A percentile compares a stretch with the other conserved stretches of the same genome.
phyloP scores from a whole-genome alignment of 202 grass and related monocot genomes.

The Carex arenaria region DNA sequence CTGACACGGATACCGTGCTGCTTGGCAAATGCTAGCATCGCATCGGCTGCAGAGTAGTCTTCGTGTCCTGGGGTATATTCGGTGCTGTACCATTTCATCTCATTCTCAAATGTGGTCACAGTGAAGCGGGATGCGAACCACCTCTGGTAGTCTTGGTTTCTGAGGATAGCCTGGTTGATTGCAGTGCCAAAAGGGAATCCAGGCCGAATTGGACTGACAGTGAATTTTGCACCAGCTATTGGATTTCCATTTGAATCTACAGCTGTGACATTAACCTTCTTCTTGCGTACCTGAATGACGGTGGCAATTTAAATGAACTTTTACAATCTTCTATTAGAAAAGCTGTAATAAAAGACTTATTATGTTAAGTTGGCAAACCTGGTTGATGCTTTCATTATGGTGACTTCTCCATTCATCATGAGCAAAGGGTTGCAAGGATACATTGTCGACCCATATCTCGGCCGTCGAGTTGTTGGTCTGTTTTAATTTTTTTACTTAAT shows the following conservation, averaged over 20 bases:
- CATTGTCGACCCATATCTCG: slow-evolving; percentile 73
- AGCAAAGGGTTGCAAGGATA: slow-evolving; percentile 68
- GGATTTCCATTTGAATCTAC: slow-evolving; percentile 42
- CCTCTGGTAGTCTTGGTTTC: slow-evolving; percentile 43
- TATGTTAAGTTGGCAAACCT: slow-evolving; percentile 17
- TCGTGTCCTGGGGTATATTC: slow-evolving; percentile 35
- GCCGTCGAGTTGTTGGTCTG: slow-evolving; percentile 49
- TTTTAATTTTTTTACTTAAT: not conserved
- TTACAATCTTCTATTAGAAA: not conserved
- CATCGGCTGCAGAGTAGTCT: slow-evolving; percentile 62
- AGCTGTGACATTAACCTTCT: slow-evolving; percentile 47
- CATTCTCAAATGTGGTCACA: slow-evolving; percentile 94
- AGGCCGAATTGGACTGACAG: slow-evolving; percentile 29
- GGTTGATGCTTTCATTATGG: slow-evolving; percentile 32
- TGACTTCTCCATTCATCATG: slow-evolving; percentile 62
- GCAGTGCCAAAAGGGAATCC: slow-evolving; percentile 64
- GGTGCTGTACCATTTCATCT: slow-evolving; percentile 95
- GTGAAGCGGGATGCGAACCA: slow-evolving; percentile 92
- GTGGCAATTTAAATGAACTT: not conserved
- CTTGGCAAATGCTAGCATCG: slow-evolving; percentile 61
- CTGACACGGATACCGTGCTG: slow-evolving; percentile 44
- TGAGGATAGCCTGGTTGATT: slow-evolving; percentile 43
- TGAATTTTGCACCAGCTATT: slow-evolving; percentile 33
- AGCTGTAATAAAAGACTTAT: not conserved
- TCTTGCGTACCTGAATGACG: slow-evolving; percentile 41